Conservation (phyloP, 805 yeast genomes). For the Candida verbasci region DNA sequence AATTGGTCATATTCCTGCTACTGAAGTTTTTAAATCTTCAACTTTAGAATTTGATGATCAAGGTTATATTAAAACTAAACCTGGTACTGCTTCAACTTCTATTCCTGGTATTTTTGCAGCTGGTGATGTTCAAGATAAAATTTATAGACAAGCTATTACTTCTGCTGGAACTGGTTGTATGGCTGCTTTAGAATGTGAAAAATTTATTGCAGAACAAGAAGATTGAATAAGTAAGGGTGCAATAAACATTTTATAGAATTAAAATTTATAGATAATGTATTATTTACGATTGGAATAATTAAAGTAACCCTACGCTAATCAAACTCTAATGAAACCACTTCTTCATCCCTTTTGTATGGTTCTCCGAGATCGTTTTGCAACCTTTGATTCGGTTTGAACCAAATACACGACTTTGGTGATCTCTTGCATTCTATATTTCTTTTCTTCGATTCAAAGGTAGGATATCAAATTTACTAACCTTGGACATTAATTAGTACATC, state of each 20-base stretch:
- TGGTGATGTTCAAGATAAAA: constrained; percentile 97
- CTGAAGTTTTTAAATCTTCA: constrained; percentile 60
- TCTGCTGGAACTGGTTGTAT: constrained; percentile 99
- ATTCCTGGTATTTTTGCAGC: constrained; percentile 95
- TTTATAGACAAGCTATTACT: constrained; percentile 97
- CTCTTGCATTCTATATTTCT: no score
- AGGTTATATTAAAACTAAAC: constrained; percentile 85
- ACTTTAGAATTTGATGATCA: constrained; percentile 82
- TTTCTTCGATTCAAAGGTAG: no score
- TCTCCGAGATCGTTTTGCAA: no score
- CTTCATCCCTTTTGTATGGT: no score
- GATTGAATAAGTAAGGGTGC: no score
- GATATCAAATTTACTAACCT: no score
- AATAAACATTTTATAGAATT: background rate
- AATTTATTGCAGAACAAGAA: constrained; percentile 59
- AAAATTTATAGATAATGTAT: background rate
- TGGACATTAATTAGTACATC: no score
- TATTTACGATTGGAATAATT: background rate
- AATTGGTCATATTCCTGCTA: constrained; percentile 96
- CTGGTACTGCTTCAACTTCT: constrained; percentile 85
- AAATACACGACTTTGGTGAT: no score
- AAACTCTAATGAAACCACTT: no score
- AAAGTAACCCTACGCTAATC: no score
- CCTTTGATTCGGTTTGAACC: no score
- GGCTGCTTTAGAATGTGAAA: constrained; percentile 97